phyloP scores from a whole-genome alignment of 2,329 filamentous ascomycete genomes.

The Neospermospora avenae region DNA sequence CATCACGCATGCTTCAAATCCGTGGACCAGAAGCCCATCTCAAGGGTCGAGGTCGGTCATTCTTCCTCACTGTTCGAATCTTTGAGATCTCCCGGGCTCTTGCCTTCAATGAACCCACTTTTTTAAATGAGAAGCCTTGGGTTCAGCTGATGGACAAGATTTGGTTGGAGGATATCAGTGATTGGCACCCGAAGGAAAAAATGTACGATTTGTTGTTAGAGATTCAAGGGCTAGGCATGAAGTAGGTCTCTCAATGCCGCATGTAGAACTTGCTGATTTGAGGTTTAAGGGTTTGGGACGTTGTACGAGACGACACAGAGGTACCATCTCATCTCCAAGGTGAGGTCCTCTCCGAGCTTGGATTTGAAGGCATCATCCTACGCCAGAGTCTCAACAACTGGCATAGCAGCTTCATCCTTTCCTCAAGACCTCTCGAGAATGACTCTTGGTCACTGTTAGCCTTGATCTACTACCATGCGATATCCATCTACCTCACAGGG shows the following conservation, averaged over 20 bases:
- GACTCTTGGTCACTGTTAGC: conserved; percentile 13
- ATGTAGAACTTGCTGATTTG: neutral
- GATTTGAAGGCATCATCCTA: conserved; percentile 12
- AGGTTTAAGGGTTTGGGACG: neutral
- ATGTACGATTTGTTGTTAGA: conserved; percentile 24
- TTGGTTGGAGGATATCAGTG: neutral
- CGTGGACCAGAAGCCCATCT: conserved; percentile 19
- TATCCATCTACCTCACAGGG: conserved; percentile 26
- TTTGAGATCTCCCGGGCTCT: conserved; percentile 27
- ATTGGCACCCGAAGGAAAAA: conserved; percentile 27
- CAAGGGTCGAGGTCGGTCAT: conserved; percentile 16
- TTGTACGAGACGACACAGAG: neutral
- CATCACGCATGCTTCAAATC: conserved; percentile 26
- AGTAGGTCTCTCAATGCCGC: neutral
- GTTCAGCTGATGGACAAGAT: conserved; percentile 14
- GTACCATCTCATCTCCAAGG: neutral
- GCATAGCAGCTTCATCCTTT: neutral
- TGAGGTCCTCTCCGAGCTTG: conserved; percentile 8
- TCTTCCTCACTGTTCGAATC: conserved; percentile 25
- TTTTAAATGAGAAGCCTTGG: conserved; percentile 19
- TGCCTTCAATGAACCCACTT: conserved; percentile 21
- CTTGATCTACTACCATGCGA: conserved; percentile 22
- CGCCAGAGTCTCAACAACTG: conserved; percentile 15
- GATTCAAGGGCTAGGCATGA: conserved; percentile 13
- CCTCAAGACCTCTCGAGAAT: neutral